A percentile compares a stretch with the other conserved stretches of the same genome.
Evolutionary conservation across 129 eudicot species (phyloP).

Genomic region (Lactuca sativa): DNA sequence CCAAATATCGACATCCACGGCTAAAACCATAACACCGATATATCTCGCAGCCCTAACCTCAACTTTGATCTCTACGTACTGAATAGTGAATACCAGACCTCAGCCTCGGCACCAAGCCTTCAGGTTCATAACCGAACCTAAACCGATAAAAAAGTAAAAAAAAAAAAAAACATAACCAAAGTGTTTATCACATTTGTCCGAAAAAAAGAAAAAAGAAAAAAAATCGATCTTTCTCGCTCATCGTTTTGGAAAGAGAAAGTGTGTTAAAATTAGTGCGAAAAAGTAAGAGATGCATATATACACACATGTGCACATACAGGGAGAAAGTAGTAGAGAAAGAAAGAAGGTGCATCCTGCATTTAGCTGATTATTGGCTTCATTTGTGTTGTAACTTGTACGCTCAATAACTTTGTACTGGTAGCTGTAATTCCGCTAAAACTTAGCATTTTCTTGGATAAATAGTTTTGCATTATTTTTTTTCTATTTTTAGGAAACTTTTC

Average conservation of each 20-base stretch:
- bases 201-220: conserved; percentile 3
- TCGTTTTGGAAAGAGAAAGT: conserved; percentile 28
- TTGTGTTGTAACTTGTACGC: conserved; percentile 11
- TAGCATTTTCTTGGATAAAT: conserved; percentile 1
- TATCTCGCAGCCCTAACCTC: background rate
- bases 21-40: background rate
- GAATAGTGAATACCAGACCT: conserved; percentile 22
- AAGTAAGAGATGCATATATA: background rate
- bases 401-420: conserved; percentile 10
- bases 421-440: conserved; percentile 7
- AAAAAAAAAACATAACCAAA: background rate
- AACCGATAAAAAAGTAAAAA: conserved; percentile 19
- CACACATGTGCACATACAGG: conserved; percentile 1
- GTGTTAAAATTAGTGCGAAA: conserved; percentile 3
- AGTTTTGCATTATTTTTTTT: conserved; percentile 21
- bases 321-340: background rate
- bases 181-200: conserved; percentile 25
- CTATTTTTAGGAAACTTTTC: conserved; percentile 26
- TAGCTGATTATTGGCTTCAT: conserved; percentile 10
- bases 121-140: conserved; percentile 21
- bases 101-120: conserved; percentile 27
- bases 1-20: conserved; percentile 43
- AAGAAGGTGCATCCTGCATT: conserved; percentile 30
- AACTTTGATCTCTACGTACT: conserved; percentile 22
- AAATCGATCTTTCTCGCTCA: conserved; percentile 10